These are phyloP conservation scores for Helicocarpus griseus DNA, from an alignment of 2,329 filamentous ascomycete species.

Conservation along the genomic window DNA sequence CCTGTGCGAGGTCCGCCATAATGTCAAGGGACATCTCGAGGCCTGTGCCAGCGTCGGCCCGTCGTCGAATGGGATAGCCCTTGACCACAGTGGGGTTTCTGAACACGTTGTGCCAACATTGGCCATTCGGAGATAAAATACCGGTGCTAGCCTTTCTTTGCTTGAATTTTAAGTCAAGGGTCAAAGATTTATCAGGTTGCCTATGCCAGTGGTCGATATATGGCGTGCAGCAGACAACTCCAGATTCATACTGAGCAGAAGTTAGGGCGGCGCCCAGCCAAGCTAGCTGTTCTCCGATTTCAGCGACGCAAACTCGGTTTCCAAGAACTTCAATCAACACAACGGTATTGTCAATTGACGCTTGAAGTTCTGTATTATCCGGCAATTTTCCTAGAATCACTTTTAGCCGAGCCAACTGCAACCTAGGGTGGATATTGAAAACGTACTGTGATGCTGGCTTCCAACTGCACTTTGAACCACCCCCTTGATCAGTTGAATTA, in stretches of 20 bases:
- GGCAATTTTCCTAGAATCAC: not conserved
- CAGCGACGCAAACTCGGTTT: not conserved
- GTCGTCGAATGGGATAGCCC: not conserved
- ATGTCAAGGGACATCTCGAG: not conserved
- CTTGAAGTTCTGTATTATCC: not conserved
- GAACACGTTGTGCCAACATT: not conserved
- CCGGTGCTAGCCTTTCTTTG: not conserved
- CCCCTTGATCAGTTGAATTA: not conserved
- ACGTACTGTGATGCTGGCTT: no score
- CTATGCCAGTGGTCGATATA: not conserved
- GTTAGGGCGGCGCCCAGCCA: not conserved
- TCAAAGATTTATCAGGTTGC: not conserved
- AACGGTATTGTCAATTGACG: not conserved
- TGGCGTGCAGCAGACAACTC: not conserved
- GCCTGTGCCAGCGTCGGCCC: not conserved
- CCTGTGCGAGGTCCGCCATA: not conserved
- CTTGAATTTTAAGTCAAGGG: not conserved
- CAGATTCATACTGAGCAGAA: not conserved
- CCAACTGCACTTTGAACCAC: not conserved
- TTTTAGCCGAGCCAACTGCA: not conserved
- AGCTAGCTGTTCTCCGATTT: not conserved
- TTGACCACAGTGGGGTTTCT: not conserved
- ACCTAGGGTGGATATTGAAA: not conserved
- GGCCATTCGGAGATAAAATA: not conserved
- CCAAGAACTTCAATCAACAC: not conserved